These are phyloP conservation scores for Exophiala xenobiotica DNA, from an alignment of 2,329 filamentous ascomycete genomes.

Conservation along the genomic window DNA sequence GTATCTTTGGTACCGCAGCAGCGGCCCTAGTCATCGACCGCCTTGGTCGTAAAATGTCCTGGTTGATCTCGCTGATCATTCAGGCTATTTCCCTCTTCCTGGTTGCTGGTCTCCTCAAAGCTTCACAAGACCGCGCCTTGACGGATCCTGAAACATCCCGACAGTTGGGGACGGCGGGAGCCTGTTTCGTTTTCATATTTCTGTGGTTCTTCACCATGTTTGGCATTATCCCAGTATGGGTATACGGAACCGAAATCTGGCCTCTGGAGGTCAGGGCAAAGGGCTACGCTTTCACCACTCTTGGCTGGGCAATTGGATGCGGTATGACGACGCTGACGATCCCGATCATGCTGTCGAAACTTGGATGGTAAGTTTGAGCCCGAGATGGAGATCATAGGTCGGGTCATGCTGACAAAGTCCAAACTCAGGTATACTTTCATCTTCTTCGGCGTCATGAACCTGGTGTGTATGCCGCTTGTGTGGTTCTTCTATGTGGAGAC, in stretches of 20 bases:
- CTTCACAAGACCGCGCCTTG: slow-evolving; percentile 23
- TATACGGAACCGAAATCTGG: slow-evolving; percentile 48
- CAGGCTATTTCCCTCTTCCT: slow-evolving; percentile 30
- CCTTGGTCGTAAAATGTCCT: slow-evolving; percentile 24
- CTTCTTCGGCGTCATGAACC: slow-evolving; percentile 45
- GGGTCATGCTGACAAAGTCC: no score
- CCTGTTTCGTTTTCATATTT: slow-evolving; percentile 53
- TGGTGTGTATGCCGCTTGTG: slow-evolving; percentile 51
- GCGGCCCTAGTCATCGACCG: slow-evolving; percentile 33
- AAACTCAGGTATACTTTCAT: no score
- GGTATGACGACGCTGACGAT: slow-evolving; percentile 38
- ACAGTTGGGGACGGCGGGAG: slow-evolving; percentile 26
- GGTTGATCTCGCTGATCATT: slow-evolving; percentile 29
- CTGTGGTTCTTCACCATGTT: slow-evolving; percentile 65
- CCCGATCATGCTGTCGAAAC: slow-evolving; percentile 41
- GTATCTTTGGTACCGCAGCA: slow-evolving; percentile 31
- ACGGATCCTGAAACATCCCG: slow-evolving; percentile 22
- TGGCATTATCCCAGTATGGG: slow-evolving; percentile 61
- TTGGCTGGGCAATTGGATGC: slow-evolving; percentile 51
- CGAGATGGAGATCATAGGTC: no score
- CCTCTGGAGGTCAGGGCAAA: slow-evolving; percentile 55
- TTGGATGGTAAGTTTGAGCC: slow-evolving; percentile 45
- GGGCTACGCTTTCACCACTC: slow-evolving; percentile 53
- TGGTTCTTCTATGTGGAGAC: slow-evolving; percentile 58
- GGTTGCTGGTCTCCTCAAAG: slow-evolving; percentile 29